Evolutionary conservation across 352 stramenopile genomes (phyloP), one percentile per base, ranked within the genome.

Genomic region (Globisporangium perplexum): DNA sequence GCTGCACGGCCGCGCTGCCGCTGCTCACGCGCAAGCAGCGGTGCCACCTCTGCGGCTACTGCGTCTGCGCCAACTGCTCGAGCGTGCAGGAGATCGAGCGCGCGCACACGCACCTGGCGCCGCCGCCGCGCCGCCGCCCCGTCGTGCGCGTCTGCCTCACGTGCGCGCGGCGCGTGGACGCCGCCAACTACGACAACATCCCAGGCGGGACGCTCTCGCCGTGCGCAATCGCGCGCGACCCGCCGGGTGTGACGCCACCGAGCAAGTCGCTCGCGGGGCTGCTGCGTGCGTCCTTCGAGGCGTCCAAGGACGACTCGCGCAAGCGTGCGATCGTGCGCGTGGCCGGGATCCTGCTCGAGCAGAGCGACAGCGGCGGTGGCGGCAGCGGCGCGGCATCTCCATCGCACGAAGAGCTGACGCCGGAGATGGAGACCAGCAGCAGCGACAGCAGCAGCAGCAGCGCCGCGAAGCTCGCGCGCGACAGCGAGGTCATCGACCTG

Each of bases 41-140:
- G n/a, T 90, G 79, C 51, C 64, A 80, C 33, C 54, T 90, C 22
- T 88, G 79, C 39, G 74, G 74, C 10, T 81, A 83, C 55, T 59
- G 67, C 45, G 75, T 88, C 31, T 90, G 79, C 53, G 55, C 69
- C 46, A 62, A 60, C 42, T 90, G 79, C 55, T 74, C 65, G 22
- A 36, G 14, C 28, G 67, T 66, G 35, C 62, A 75, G 47, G 58
- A 75, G 41, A 47, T 71, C 24, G 62, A 71, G 44, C 47, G 70
- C 68, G 24, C 66, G 53, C 54, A 69, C 62, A n/a, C 53, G 67
- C 47, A 60, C 50, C 42, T 68, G 58, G 24, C 35, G 20, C 22
- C 62, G 49, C 7, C 17, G 50, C 31, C 64, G 68, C 36, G 36
- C n/a, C n/a, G 24, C 17, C 18, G 47, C 22, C 22, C 52, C 1